A percentile compares a stretch with the other conserved stretches of the same genome.
Evolutionary conservation across 371 early-diverging fungal genomes (phyloP).

Genomic region (Phascolomyces articulosus): DNA sequence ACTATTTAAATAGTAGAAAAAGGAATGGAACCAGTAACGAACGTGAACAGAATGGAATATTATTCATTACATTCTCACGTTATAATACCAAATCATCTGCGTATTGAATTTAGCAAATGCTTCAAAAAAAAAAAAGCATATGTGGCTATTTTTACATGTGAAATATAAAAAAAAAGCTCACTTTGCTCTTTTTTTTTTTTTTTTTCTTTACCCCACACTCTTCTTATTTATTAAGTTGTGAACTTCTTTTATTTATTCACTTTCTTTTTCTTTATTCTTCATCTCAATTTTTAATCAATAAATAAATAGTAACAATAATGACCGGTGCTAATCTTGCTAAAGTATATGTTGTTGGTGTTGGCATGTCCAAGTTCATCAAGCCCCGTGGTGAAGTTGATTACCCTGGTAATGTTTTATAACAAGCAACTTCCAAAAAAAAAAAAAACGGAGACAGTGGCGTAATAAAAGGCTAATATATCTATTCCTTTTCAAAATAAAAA

Average conservation of each 20-base stretch:
- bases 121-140: too few species aligned
- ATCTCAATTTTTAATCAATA: neutral
- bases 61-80: too few species aligned
- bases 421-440: neutral
- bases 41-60: too few species aligned
- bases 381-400: slow-evolving; percentile 65
- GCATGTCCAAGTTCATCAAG: slow-evolving; percentile 73
- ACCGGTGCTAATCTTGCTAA: slow-evolving; percentile 10
- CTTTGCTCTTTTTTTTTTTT: neutral
- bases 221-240: neutral
- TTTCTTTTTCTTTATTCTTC: neutral
- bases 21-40: too few species aligned
- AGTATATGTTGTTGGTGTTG: slow-evolving; percentile 63
- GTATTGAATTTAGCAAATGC: too few species aligned
- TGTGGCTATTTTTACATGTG: neutral
- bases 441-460: too few species aligned
- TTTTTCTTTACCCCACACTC: slow-evolving; percentile 6
- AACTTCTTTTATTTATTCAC: neutral
- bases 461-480: neutral
- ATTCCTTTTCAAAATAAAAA: neutral
- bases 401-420: slow-evolving; percentile 40
- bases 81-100: too few species aligned
- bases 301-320: neutral
- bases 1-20: too few species aligned
- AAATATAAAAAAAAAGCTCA: neutral